Percentiles rank a stretch among this genome's conserved stretches.
phyloP scores from a whole-genome alignment of 176 grass and related monocot genomes.

The Puya raimondii region DNA sequence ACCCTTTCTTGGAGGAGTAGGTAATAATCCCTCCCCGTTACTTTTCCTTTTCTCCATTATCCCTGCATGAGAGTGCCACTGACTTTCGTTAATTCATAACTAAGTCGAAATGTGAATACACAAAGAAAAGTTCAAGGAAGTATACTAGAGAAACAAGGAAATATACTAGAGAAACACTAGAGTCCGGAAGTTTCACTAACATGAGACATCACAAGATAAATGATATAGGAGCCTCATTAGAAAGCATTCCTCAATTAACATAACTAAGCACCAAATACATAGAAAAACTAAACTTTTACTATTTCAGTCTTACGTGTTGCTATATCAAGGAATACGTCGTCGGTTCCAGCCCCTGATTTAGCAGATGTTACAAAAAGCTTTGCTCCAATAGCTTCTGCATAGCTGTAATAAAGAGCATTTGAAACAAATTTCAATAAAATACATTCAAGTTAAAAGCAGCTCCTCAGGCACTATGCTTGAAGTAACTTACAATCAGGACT shows the following conservation, averaged over 20 bases:
- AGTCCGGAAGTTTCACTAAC: no score
- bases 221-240: neutral
- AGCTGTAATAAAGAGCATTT: conserved; percentile 21
- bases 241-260: neutral
- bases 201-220: neutral
- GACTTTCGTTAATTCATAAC: no score
- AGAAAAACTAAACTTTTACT: conserved; percentile 2
- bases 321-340: conserved; percentile 62
- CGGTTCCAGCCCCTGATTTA: conserved; percentile 53
- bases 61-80: conserved; percentile 25
- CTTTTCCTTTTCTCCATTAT: conserved; percentile 57
- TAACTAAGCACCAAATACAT: no score
- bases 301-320: conserved; percentile 40
- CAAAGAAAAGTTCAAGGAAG: neutral
- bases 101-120: neutral
- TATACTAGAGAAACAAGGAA: neutral
- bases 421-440: neutral
- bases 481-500: neutral
- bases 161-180: no score
- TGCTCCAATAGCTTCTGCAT: conserved; percentile 53
- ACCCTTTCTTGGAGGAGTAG: conserved; percentile 34
- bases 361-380: conserved; percentile 66
- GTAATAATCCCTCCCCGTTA: conserved; percentile 25
- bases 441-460: neutral
- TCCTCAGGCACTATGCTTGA: neutral